phyloP scores from a whole-genome alignment of 192 early-diverging fungal genomes.

The Endogone sp. region DNA sequence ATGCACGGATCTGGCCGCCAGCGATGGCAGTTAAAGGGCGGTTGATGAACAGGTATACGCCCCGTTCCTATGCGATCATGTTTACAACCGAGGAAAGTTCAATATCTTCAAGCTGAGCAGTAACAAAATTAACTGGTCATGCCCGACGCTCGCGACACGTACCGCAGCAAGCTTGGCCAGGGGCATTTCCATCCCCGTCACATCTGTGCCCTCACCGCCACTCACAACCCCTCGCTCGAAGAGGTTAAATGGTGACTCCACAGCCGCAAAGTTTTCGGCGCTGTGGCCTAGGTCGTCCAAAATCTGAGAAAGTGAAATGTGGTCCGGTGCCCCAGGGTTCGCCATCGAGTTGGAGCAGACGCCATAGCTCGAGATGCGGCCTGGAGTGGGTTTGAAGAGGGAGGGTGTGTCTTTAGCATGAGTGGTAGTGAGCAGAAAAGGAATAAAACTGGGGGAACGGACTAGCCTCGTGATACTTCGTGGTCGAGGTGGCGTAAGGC shows the following conservation, averaged over 20 bases:
- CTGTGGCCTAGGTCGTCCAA: conserved; percentile 13
- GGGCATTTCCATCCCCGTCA: not conserved
- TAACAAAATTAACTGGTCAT: no score
- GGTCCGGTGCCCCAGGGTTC: conserved; percentile 52
- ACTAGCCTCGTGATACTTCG: conserved; percentile 43
- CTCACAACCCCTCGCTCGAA: conserved; percentile 63
- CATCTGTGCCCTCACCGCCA: not conserved
- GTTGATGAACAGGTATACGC: conserved; percentile 64
- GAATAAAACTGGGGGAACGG: not conserved
- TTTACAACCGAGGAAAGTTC: no score
- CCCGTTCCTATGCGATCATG: conserved; percentile 33
- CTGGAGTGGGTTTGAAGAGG: conserved; percentile 3
- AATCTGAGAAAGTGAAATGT: conserved; percentile 52
- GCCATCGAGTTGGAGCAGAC: conserved; percentile 64
- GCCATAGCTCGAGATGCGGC: conserved; percentile 64
- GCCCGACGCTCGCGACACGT: no score
- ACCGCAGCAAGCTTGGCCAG: no score
- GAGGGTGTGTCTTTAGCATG: not conserved
- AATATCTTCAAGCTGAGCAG: not conserved
- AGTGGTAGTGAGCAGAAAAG: no score
- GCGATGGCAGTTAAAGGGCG: conserved; percentile 67
- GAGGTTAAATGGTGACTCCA: conserved; percentile 72
- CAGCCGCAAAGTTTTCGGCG: conserved; percentile 50
- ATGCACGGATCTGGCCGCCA: conserved; percentile 43
- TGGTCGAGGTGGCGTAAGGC: conserved; percentile 61